Conservation (phyloP, 768 basidiomycete species). For the Psilocybe cyanescens region DNA sequence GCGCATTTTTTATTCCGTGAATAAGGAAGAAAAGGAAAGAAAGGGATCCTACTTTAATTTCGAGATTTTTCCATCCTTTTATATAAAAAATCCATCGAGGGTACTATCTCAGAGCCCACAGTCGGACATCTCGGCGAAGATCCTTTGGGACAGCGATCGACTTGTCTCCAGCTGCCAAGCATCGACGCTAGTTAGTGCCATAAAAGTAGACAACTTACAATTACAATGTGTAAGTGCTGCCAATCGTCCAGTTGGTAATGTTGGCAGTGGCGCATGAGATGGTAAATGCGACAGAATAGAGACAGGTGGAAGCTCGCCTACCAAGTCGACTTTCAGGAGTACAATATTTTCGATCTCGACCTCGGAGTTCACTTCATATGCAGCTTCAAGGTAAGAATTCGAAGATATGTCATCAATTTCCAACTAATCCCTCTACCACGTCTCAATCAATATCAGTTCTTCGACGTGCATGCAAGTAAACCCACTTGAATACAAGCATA, state of each 20-base stretch:
- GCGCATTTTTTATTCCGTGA: not conserved
- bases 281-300: not conserved
- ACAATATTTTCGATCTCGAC: too few relatives aligned
- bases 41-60: not conserved
- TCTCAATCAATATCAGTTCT: too few relatives aligned
- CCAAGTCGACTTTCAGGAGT: not conserved
- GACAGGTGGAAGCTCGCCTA: not conserved
- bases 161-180: not conserved
- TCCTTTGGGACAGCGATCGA: not conserved
- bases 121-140: not conserved
- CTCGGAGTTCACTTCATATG: too few relatives aligned
- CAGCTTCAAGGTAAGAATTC: too few relatives aligned
- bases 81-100: not conserved
- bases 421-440: too few relatives aligned
- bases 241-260: not conserved
- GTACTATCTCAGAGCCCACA: not conserved
- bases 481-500: too few relatives aligned
- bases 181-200: not conserved
- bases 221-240: too few relatives aligned
- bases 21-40: not conserved
- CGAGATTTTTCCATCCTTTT: not conserved
- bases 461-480: too few relatives aligned
- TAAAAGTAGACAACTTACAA: not conserved
- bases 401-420: too few relatives aligned
- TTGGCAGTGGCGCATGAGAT: not conserved